These are phyloP conservation scores for Pseudopyricularia javanii DNA, from an alignment of 2,329 filamentous ascomycete genomes.

Conservation along the genomic window DNA sequence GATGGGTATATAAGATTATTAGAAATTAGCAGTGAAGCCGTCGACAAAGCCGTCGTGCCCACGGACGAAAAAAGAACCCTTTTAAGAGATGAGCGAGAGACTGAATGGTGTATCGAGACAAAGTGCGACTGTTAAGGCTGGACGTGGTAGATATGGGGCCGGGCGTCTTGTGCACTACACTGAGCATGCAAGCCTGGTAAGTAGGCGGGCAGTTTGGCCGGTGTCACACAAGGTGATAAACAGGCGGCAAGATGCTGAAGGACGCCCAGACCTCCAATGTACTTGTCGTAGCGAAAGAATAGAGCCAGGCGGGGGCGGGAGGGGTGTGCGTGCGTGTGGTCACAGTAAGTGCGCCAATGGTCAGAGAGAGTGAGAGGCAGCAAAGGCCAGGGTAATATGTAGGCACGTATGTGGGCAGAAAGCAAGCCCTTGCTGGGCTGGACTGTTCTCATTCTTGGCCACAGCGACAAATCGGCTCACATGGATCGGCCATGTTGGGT, in stretches of 20 bases:
- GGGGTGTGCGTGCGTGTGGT: background rate
- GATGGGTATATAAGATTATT: background rate
- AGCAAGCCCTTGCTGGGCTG: background rate
- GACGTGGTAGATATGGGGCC: background rate
- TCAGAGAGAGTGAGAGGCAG: background rate
- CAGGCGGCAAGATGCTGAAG: background rate
- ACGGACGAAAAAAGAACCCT: background rate
- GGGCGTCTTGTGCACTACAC: background rate
- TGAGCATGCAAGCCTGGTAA: background rate
- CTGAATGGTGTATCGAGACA: background rate
- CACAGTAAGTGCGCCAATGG: background rate
- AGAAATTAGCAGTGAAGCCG: background rate
- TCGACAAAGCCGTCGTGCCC: background rate
- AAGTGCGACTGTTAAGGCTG: no score
- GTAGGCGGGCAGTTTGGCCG: background rate
- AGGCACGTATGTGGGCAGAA: background rate
- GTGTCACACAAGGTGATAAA: background rate
- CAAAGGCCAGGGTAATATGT: background rate
- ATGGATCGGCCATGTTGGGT: no score
- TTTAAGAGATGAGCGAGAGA: background rate
- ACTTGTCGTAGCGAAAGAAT: background rate
- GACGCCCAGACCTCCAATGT: background rate
- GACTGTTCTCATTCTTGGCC: no score
- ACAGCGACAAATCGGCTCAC: no score
- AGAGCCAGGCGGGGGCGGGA: no score